Conservation (phyloP, 106 monocot species). For the Dioscorea zingiberensis region DNA sequence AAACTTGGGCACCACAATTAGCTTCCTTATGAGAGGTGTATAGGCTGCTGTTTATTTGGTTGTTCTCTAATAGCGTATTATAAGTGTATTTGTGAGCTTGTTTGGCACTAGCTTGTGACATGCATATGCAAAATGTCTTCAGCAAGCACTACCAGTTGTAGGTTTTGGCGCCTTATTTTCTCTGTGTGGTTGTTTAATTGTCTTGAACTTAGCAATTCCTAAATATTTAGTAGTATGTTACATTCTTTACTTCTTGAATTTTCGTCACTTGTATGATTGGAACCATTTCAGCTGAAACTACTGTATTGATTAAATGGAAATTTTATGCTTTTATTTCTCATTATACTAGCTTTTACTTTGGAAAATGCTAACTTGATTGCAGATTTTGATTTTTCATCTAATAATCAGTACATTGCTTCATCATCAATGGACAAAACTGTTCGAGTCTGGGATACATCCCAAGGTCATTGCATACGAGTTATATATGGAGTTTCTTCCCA, state of each 20-base stretch:
- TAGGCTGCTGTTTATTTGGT: no score
- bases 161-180: no score
- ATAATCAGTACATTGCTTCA: constrained; percentile 97
- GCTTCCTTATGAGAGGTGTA: no score
- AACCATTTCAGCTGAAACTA: not conserved
- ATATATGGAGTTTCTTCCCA: constrained; percentile 94
- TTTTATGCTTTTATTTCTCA: not conserved
- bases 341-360: not conserved
- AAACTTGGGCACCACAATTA: no score
- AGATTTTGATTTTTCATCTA: constrained; percentile 99
- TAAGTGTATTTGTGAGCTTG: no score
- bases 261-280: not conserved
- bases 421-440: constrained; percentile 97
- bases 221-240: no score
- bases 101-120: no score
- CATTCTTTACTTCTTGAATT: not conserved
- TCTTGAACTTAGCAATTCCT: no score
- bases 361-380: constrained; percentile 53
- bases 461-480: constrained; percentile 84
- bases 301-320: not conserved
- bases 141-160: no score
- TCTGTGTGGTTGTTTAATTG: no score
- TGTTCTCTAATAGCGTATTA: no score
- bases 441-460: constrained; percentile 85
- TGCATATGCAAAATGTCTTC: no score